Base-by-base conservation (phyloP, 352 stramenopile genomes). In the Elongisporangium prolatum region DNA sequence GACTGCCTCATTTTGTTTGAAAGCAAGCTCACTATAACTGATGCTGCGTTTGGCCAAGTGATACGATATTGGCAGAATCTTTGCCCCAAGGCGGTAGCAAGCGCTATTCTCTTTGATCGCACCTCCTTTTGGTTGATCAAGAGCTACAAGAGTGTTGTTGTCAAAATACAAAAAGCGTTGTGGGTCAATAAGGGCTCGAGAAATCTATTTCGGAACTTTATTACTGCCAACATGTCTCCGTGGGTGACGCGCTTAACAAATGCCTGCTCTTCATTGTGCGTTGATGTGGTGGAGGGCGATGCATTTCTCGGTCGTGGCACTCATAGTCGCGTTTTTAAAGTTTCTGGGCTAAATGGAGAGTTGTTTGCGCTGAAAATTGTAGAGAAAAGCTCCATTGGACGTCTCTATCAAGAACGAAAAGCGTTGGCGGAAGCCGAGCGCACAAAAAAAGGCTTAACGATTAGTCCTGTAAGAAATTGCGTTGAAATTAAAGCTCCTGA, bases 1-100 rank as follows among this genome's bases (percentile, higher is more conserved):
- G 67, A 74, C 44, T 74, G 67, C 56, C 52, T 74, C 54, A 60
- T 74, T 65, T 57, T 68, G n/a, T 74, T 68, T 50, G 49, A 70
- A 56, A 62, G 62, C 62, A 62, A 69, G 61, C 59, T 74, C 59
- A 64, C 48, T 58, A 70, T 67, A 64, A 62, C 58, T 52, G 51
- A 64, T 55, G 61, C 61, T 67, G 61, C 54, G 28, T 64, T 69
- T 73, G 66, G 62, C 20, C 66, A 64, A 65, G 59, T 73, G 48
- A 51, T 64, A 49, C 65, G 61, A 60, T 69, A 69, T 60, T 49
- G 68, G 44, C 55, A 64, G 51, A 58, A 59, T 67, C 44, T 73
- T 67, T 57, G 16, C 48, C 58, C 50, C 24, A 5, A 67, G 0
- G 48, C 2, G 54, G 13, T 24, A 59, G 65, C 48, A 53, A 61